Base-by-base conservation (phyloP, 768 basidiomycete genomes). In the Phanerochaete sordida region DNA sequence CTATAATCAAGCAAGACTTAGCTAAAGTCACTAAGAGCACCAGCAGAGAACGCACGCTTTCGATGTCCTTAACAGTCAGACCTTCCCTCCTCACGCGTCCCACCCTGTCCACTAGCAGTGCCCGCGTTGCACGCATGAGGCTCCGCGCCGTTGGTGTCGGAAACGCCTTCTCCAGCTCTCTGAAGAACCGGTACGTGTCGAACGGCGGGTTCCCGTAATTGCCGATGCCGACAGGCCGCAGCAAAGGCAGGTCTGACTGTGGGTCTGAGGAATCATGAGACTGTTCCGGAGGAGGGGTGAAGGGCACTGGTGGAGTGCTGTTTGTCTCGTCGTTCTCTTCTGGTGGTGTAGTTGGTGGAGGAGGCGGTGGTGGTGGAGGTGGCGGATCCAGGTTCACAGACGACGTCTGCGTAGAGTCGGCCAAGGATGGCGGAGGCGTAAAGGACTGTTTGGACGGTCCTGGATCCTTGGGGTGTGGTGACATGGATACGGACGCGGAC, bases 111-210 rank as follows among this genome's bases (percentile, higher is more conserved):
- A 91, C 86, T 28, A 94, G 81, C 64, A 92, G 74, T 0, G 90
- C 92, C 35, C 90, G 78, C 12, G 89, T 91, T 1, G 91, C 92
- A 2, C 88, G 84, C 92, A 93, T 94, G 56, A 94, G 81, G 67
- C 84, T 86, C 43, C 83, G 83, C 13, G 92, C 91, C 0, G 87
- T 87, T 2, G 82, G 80, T 0, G 85, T 85, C 0, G 91, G 83
- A 67, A 94, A 93, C 0, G 85, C 84, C 71, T 80, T 83, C 65
- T 92, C 89, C 48, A 94, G 76, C 0, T 80, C 86, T 24, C 69
- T 67, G 63, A 91, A 87, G 76, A 94, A 93, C 2, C 80, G 76
- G 72, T 94, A 88, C 1, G 92, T 94, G 66, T 94, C 81, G 69
- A 94, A 94, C 0, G 92, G 92, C 8, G 91, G 91, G 33, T 79